phyloP scores from a whole-genome alignment of 148 eudicot genomes.

The Arctostaphylos glauca region DNA sequence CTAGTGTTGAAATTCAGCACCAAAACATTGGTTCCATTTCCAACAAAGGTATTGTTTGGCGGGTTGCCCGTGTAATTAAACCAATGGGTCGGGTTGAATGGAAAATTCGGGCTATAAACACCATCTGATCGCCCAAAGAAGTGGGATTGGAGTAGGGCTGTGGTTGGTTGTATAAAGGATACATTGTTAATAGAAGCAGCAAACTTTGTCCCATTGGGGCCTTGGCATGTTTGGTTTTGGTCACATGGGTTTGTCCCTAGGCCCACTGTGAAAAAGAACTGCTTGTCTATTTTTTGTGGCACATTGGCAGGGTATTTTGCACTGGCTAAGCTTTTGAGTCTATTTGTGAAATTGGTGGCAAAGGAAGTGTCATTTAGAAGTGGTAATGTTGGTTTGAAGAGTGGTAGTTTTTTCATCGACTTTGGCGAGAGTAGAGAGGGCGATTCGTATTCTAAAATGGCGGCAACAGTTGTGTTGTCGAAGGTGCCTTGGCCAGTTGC shows the following conservation, averaged over 20 bases:
- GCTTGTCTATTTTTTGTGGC: slow-evolving; percentile 42
- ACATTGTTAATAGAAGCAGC: slow-evolving; percentile 32
- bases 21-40: slow-evolving; percentile 32
- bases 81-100: slow-evolving; percentile 27
- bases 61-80: slow-evolving; percentile 34
- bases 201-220: slow-evolving; percentile 40
- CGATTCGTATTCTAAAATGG: slow-evolving; percentile 47
- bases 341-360: slow-evolving; percentile 39
- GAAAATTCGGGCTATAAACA: slow-evolving; percentile 31
- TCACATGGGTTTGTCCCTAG: slow-evolving; percentile 61
- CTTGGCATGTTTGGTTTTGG: slow-evolving; percentile 35
- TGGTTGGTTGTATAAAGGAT: slow-evolving; percentile 27
- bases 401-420: slow-evolving; percentile 40
- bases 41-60: slow-evolving; percentile 33
- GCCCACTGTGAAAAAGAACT: slow-evolving; percentile 58
- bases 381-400: slow-evolving; percentile 50
- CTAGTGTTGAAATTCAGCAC: slow-evolving; percentile 35
- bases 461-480: slow-evolving; percentile 68
- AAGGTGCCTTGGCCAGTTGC: slow-evolving; percentile 61
- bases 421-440: not conserved
- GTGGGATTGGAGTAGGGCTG: slow-evolving; percentile 33
- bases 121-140: slow-evolving; percentile 25
- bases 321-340: slow-evolving; percentile 48
- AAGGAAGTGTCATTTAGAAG: slow-evolving; percentile 55
- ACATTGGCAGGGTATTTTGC: slow-evolving; percentile 65